phyloP scores from a whole-genome alignment of 179 eudicot species.

The Drosera spatulata region DNA sequence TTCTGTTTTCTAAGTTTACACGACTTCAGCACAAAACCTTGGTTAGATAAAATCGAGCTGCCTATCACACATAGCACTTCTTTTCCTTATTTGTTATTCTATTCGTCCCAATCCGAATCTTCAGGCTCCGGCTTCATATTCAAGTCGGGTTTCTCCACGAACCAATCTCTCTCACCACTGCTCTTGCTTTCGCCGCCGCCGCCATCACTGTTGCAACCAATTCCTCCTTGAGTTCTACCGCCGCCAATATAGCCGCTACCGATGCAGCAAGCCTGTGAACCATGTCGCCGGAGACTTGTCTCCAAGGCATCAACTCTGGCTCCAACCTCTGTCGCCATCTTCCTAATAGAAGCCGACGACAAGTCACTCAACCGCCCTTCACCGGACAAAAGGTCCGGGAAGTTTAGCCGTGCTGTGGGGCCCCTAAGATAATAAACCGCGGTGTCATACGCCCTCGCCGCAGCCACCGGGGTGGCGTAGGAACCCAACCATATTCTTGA shows the following conservation, averaged over 20 bases:
- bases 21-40: too few species aligned
- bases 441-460: conserved; percentile 82
- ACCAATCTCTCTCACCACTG: neutral
- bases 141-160: conserved; percentile 42
- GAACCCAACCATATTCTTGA: conserved; percentile 52
- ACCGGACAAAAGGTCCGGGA: conserved; percentile 42
- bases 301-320: conserved; percentile 61
- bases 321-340: conserved; percentile 67
- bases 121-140: conserved; percentile 63
- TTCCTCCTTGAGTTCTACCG: neutral
- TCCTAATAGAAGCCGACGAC: conserved; percentile 52
- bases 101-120: conserved; percentile 22
- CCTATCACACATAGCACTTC: too few species aligned
- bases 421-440: conserved; percentile 75
- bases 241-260: too few species aligned
- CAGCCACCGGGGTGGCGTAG: conserved; percentile 64
- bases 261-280: too few species aligned
- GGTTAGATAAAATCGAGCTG: too few species aligned
- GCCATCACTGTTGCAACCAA: neutral
- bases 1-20: too few species aligned
- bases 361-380: conserved; percentile 30
- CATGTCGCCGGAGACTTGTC: conserved; percentile 8
- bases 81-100: conserved; percentile 12
- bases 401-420: conserved; percentile 59
- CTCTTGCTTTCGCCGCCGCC: conserved; percentile 20